phyloP scores from a whole-genome alignment of 805 yeast genomes.

The Ogataea kodamae region DNA sequence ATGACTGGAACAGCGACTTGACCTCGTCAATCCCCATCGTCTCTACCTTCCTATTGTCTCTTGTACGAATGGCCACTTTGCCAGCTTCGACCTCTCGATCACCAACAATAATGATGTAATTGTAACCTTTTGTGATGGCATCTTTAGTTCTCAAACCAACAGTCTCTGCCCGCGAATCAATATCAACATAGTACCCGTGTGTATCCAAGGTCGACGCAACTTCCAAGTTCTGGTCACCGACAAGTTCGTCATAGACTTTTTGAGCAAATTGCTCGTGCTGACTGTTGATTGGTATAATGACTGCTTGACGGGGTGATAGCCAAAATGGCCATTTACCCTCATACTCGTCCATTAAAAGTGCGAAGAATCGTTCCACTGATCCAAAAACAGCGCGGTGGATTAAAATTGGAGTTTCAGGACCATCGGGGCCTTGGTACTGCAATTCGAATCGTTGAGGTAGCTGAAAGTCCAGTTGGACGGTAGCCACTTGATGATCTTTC shows the following conservation, averaged over 20 bases:
- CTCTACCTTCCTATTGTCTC: slow-evolving; percentile 45
- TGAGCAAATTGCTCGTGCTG: slow-evolving; percentile 55
- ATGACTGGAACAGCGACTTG: slow-evolving; percentile 45
- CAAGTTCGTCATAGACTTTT: slow-evolving; percentile 42
- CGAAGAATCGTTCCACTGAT: slow-evolving; percentile 88
- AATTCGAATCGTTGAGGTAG: slow-evolving; percentile 81
- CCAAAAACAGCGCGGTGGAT: slow-evolving; percentile 95
- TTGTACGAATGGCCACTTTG: slow-evolving; percentile 60
- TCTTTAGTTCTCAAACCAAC: slow-evolving; percentile 79
- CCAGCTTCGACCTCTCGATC: slow-evolving; percentile 69
- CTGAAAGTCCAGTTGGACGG: slow-evolving; percentile 93
- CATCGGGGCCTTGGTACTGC: slow-evolving; percentile 56
- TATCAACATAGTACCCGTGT: slow-evolving; percentile 66
- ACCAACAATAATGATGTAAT: slow-evolving; percentile 81
- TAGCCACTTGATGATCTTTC: slow-evolving; percentile 89
- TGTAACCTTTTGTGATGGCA: slow-evolving; percentile 69
- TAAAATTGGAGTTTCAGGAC: slow-evolving; percentile 77
- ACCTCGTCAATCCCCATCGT: slow-evolving; percentile 49
- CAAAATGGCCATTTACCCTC: slow-evolving; percentile 97
- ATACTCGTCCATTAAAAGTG: slow-evolving; percentile 84
- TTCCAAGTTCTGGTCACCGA: slow-evolving; percentile 41
- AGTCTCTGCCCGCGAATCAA: slow-evolving; percentile 72
- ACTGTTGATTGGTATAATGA: slow-evolving; percentile 74
- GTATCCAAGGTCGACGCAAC: slow-evolving; percentile 54
- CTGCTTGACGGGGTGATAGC: slow-evolving; percentile 89